Evolutionary conservation across 2,329 filamentous ascomycete species (phyloP), one percentile per base, ranked within the genome.

Genomic region (Xylariaceae sp.): DNA sequence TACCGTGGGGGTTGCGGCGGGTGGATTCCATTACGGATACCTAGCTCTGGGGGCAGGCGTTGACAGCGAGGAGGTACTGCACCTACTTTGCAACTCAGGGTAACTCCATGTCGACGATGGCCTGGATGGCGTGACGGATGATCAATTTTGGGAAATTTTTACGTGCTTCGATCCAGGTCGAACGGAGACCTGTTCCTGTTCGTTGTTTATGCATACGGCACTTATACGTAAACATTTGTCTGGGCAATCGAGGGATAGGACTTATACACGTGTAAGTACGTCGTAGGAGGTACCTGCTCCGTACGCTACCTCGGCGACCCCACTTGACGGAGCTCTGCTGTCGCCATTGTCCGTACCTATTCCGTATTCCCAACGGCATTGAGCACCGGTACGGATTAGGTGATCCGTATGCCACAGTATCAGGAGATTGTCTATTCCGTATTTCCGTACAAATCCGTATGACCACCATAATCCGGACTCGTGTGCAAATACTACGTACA

Each of bases 191-290:
- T 49, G 47, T 11, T 49, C 17, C 42, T 45, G 42, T n/a, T 45
- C 15, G 47, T 11, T 49, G 4, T 18, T 48, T 30, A 49, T 49
- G 47, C 47, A 49, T 49, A 23, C 8, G 15, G 17, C 17, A 18
- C 47, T 49, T 49, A 49, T 49, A 49, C 47, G 47, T 49, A 49
- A 49, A 49, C 47, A 49, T 49, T 49, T 49, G 47, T 49, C 17
- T 49, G 47, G 7, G 15, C 17, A 49, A 49, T 18, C 11, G 17
- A 30, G 7, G 45, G 6, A 23, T 45, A 45, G 42, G 42, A 45
- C 42, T 45, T 13, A 30, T n/a, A 15, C 42, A 45, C 42, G 42
- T 45, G 42, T n/a, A 45, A 15, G 42, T 30, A 30, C 13, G 5
- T 13, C 13, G n/a, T 45, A 45, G 42, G 42, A 42, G 37, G 37